Base-by-base conservation (phyloP, 139 green algal genomes). In the Gonium pectorale region DNA sequence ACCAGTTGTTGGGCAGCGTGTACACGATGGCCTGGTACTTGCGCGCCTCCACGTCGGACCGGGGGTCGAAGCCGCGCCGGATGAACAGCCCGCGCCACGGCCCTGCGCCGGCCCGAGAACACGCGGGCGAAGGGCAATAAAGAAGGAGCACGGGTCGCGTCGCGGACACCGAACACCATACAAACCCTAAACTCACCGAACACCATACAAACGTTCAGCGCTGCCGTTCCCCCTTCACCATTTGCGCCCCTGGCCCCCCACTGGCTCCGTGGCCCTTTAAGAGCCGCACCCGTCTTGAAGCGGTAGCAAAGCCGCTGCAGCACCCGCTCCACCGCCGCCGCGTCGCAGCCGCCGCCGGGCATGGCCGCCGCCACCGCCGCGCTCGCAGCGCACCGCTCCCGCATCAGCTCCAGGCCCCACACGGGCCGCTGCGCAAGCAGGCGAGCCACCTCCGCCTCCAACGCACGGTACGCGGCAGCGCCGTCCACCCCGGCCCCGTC, bases 21-120 rank as follows among this genome's bases (percentile, higher is more conserved):
- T 89, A 89, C 2, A 66, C 29, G n/a, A 89, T 33, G 2, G 85
- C 75, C 67, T 89, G 85, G 77, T 81, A 86, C 22, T 52, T 52
- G 5, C 77, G 68, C 29, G 74, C 52, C 54, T 66, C 69, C 6
- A 29, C 17, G 26, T 77, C 44, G 15, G 41, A 5, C 0, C 85
- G 75, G 0, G 85, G 85, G 44, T 89, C 85, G 69, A 81, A 86
- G 67, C 85, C 85, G 29, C 85, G 77, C 17, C 75, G 85, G 29
- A 86, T 67, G 54, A 77, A 80, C 52, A 85, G 56, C 22, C 40
- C 54, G 24, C 77, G 77, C 85, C 85, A 89, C 31, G 85, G 85
- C 24, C 85, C 85, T 89, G 85, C 1, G 40, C 19, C 22, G 59
- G 52, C 44, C 7, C 63, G 29, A 3, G 2, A 33, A 5, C 15